Evolutionary conservation across 768 basidiomycete genomes (phyloP), one percentile per base, ranked within the genome.

Genomic region (Chiua virens): DNA sequence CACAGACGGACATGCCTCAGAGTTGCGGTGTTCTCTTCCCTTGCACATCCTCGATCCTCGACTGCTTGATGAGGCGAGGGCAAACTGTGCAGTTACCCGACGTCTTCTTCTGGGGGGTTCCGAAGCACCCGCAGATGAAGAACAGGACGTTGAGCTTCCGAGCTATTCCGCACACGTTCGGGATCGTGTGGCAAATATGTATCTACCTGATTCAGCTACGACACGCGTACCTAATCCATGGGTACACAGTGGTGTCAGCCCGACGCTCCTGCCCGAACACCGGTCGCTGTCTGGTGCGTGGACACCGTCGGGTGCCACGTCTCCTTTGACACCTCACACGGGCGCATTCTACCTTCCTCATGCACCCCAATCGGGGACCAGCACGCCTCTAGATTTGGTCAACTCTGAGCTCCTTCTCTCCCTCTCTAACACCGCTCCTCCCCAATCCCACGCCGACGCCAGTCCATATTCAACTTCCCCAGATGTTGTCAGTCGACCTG

Each of bases 21-120:
- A 98, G 68, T 77, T 98, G n/a, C 85, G 94, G 15, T 98, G 96
- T 68, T 93, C 93, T 2, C 77, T 98, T 6, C 96, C 96, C 0
- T 70, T 98, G 30, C 83, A 90, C 62, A 78, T 98, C 42, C 85
- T 98, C 21, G 86, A 94, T 57, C 65, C 79, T 52, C 75, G 80
- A 13, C 72, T 96, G 1, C 75, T 89, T 15, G 77, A 85, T 14
- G 94, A 97, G 65, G 87, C 92, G 1, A 77, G 85, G 32, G 75
- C 79, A 2, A 78, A 83, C 22, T 87, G 92, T 5, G 75, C 84
- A n/a, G 75, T 76, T 5, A 92, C 92, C 1, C 82, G 94, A 18
- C 82, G 87, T 9, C 56, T 63, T 13, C 61, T 69, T 14, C 65
- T 84, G 2, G 76, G 71, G 2, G 71, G 69, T 2, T 47, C 73